Evolutionary conservation across 805 yeast genomes (phyloP).

Genomic region (Zygoascus bituminiphila): DNA sequence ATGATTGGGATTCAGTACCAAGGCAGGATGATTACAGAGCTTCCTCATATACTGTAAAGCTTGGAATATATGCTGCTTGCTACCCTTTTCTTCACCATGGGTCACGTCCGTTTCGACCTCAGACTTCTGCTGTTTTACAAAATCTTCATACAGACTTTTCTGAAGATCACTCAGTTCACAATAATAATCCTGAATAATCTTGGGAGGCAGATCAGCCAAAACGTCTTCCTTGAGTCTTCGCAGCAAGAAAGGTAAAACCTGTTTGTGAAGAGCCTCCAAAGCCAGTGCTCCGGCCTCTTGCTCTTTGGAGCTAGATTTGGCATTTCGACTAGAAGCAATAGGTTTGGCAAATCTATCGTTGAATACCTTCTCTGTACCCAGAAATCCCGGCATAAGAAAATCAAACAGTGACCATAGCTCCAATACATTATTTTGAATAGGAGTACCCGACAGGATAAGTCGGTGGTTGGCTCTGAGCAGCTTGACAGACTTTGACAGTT

Average conservation of each 20-base stretch:
- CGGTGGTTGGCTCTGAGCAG: constrained; percentile 78
- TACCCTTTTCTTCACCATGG: constrained; percentile 33
- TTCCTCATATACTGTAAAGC: constrained; percentile 96
- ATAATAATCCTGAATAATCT: constrained; percentile 95
- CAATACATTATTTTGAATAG: constrained; percentile 92
- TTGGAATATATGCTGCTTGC: constrained; percentile 90
- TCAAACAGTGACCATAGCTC: constrained; percentile 98
- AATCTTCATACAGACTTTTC: constrained; percentile 77
- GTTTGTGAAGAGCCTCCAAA: constrained; percentile 90
- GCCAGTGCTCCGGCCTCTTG: constrained; percentile 97
- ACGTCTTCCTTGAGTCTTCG: constrained; percentile 96
- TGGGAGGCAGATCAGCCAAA: constrained; percentile 91
- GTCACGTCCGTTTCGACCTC: constrained; percentile 40
- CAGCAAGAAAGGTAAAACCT: constrained; percentile 90
- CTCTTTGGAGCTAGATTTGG: constrained; percentile 83
- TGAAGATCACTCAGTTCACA: constrained; percentile 92
- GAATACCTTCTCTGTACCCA: constrained; percentile 90
- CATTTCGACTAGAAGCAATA: constrained; percentile 84
- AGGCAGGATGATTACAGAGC: constrained; percentile 91
- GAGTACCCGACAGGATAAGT: constrained; percentile 89
- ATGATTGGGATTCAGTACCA: constrained; percentile 74
- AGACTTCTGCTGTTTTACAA: constrained; percentile 75
- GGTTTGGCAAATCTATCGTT: constrained; percentile 97
- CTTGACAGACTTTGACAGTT: constrained; percentile 83
- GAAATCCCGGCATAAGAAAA: constrained; percentile 96